A percentile compares a stretch with the other conserved stretches of the same genome.
phyloP scores from a whole-genome alignment of 169 alveolate genomes.

The Plasmodium malariae region DNA sequence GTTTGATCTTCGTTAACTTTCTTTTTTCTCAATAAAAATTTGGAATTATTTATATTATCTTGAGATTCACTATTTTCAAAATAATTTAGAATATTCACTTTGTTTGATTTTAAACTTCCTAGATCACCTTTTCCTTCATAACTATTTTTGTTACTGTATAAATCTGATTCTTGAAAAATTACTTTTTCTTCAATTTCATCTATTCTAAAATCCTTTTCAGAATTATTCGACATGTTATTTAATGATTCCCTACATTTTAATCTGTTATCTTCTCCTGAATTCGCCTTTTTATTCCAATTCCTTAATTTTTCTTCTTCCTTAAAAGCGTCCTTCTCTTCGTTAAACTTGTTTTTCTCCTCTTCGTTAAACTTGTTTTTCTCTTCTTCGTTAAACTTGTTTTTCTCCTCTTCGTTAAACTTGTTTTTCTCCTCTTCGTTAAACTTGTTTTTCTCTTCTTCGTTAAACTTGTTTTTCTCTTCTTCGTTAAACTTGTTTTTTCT shows the following conservation, averaged over 20 bases:
- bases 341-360: background rate
- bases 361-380: background rate
- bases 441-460: conserved; percentile 8
- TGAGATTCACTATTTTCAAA: conserved; percentile 36
- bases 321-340: background rate
- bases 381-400: conserved; percentile 3
- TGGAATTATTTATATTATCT: conserved; percentile 57
- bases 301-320: too few species aligned
- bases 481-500: background rate
- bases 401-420: background rate
- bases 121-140: conserved; percentile 15
- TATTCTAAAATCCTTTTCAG: background rate
- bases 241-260: background rate
- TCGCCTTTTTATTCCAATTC: background rate
- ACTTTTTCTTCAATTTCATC: background rate
- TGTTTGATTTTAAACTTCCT: conserved; percentile 35
- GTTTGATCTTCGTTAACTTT: conserved; percentile 77
- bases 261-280: background rate
- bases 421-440: background rate
- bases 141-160: background rate
- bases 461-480: background rate
- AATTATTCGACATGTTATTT: background rate
- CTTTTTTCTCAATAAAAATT: conserved; percentile 54
- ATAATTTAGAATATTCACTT: conserved; percentile 19
- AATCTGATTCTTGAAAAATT: background rate